Evolutionary conservation across 2,329 filamentous ascomycete genomes (phyloP), one percentile per base, ranked within the genome.

Genomic region (Aureobasidium mangrovei): DNA sequence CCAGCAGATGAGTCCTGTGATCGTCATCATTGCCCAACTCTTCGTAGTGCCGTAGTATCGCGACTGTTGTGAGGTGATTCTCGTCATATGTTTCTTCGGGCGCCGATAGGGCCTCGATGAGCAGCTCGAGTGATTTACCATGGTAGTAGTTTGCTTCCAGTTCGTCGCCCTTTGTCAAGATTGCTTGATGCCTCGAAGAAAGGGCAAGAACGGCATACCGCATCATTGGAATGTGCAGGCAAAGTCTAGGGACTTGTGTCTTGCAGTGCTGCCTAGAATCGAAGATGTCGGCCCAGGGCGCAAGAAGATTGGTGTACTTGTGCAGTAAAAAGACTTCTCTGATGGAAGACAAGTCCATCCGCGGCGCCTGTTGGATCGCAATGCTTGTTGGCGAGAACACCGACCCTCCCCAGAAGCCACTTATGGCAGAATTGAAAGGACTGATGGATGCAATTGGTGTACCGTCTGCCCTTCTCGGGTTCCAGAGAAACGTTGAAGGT

Each of bases 1-100:
- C 71, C 7, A 69, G 58, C 4, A 71, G 63, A 44, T 73, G 71
- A 26, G 66, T 65, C 43, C 67, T 63, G 26, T 69, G 63, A 29
- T 72, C 70, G 12, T 43, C 40, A 18, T 24, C 35, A 33, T 61
- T 29, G 49, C 66, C 64, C 55, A 68, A 66, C 55, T 69, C 67
- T 56, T 69, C 67, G 55, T 66, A 64, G n/a, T 69, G 62, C 4
- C 67, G 63, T 7, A 69, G 60, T 27, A 69, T 66, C 12, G 66
- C 64, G 3, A 69, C 60, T 3, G 67, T 62, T 1, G 64, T 63
- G 24, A 69, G 60, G n/a, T 68, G 57, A 24, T 64, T 64, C 40
- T 69, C 68, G 24, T 65, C 56, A 27, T 62, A 63, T n/a, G 56
- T 44, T 1, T 54, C 55, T 36, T 61, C 61, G 0, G 60, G 58